Evolutionary conservation across 2,329 filamentous ascomycete species (phyloP), one percentile per base, ranked within the genome.

Genomic region (Westerdykella aurantiaca): DNA sequence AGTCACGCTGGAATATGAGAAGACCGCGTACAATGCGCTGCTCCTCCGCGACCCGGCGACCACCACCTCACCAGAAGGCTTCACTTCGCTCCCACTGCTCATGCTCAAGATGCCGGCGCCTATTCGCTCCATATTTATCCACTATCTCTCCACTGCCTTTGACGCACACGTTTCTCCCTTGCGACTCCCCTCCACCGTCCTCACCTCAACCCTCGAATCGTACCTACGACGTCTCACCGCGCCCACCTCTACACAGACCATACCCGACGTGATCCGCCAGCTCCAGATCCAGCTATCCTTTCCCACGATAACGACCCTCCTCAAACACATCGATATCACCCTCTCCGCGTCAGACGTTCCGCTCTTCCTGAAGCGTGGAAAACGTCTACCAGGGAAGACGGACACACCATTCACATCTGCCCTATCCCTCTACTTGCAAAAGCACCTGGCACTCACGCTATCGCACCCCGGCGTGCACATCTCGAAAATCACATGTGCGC

Each of bases 181-280:
- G 18, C 63, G 60, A 5, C 65, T 78, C 3, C 60, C 70, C 0
- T 69, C 73, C 0, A 46, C 52, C 6, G 74, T 76, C 46, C 61
- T 78, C 25, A 71, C 70, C n/a, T 51, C 58, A 0, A 61, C 63
- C 1, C 60, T 77, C 13, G 72, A 75, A 46, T 65, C 54, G 0
- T 80, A 88, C 47, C 73, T 91, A 43, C 80, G 78, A 12, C 72
- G 78, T 44, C 69, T 90, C 12, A 70, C 76, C 3, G 49, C 59
- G 22, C 37, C 35, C 39, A 44, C 42, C 41, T 63, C 63, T 4
- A 60, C 57, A 2, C 58, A 64, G 41, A 46, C 57, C 5, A 61
- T 66, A 11, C 51, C 53, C 31, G 53, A 63, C 42, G 49, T 63
- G 13, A 53, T 68, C 34, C 53, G 58, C 9, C 57, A 62, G 41